phyloP scores from a whole-genome alignment of 257 asterid genomes.

The Gynochthodes officinalis region DNA sequence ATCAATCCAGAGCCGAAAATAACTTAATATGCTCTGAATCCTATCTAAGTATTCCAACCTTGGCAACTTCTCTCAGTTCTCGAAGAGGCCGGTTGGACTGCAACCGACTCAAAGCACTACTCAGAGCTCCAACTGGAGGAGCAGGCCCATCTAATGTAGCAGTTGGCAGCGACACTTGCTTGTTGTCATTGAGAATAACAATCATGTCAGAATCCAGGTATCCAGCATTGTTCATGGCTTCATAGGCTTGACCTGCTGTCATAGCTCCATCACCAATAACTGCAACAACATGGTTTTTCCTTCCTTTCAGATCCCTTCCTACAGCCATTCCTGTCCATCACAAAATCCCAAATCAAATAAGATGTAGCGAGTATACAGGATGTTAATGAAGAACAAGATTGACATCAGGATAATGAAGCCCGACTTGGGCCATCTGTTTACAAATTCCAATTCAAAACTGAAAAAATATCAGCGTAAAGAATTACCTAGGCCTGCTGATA shows the following conservation, averaged over 20 bases:
- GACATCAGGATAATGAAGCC: background rate
- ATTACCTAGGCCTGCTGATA: constrained; percentile 91
- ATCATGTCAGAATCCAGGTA: constrained; percentile 96
- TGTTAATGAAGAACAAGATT: background rate
- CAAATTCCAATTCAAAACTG: background rate
- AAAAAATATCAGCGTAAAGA: background rate
- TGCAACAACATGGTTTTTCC: constrained; percentile 67
- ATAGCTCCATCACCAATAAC: constrained; percentile 96
- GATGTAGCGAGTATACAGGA: background rate
- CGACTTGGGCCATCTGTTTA: background rate
- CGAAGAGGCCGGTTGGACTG: constrained; percentile 89
- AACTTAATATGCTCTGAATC: background rate
- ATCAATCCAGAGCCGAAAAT: background rate
- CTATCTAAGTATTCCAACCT: constrained; percentile 37
- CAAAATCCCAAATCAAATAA: constrained; percentile 15
- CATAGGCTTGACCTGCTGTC: constrained; percentile 98
- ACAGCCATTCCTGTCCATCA: constrained; percentile 85
- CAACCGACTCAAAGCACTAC: constrained; percentile 81
- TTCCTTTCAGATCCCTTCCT: constrained; percentile 84
- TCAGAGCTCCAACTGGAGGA: constrained; percentile 89
- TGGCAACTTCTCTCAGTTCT: constrained; percentile 93
- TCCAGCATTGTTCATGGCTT: constrained; percentile 97
- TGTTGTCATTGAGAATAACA: constrained; percentile 90
- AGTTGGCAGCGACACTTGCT: constrained; percentile 94
- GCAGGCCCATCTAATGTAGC: constrained; percentile 83